phyloP scores from a whole-genome alignment of 2,329 filamentous ascomycete species.

The Aspergillus persii region DNA sequence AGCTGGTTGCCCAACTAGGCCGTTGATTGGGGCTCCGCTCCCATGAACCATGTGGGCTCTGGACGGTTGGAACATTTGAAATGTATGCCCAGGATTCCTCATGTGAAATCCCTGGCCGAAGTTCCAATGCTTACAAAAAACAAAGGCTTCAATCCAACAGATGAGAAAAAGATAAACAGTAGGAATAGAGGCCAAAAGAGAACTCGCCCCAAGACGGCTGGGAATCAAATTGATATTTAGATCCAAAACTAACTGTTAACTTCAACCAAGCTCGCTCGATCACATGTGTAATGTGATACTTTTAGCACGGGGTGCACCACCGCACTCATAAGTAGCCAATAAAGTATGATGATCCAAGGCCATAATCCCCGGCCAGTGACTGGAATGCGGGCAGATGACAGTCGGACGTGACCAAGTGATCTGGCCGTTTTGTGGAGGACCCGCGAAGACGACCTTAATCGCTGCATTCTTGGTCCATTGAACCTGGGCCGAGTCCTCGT shows the following conservation, averaged over 20 bases:
- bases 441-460: conserved; percentile 42
- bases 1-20: conserved; percentile 54
- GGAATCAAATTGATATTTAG: background rate
- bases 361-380: conserved; percentile 42
- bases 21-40: background rate
- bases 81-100: too few relatives aligned
- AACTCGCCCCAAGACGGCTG: background rate
- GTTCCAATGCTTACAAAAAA: too few relatives aligned
- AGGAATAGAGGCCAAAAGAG: too few relatives aligned
- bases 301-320: conserved; percentile 25
- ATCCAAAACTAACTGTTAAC: background rate
- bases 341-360: conserved; percentile 22
- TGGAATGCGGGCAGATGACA: conserved; percentile 29
- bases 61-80: too few relatives aligned
- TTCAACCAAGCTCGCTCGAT: background rate
- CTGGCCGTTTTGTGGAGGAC: conserved; percentile 30
- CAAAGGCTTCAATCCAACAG: too few relatives aligned
- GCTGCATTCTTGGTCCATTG: conserved; percentile 41
- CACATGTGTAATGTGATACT: conserved; percentile 15
- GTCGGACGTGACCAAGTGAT: conserved; percentile 35
- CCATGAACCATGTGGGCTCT: too few relatives aligned
- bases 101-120: too few relatives aligned
- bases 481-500: conserved; percentile 38
- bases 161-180: too few relatives aligned
- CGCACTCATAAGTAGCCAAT: conserved; percentile 30